Base-by-base conservation (phyloP, 331 rosid genomes). In the Saraca asoca region DNA sequence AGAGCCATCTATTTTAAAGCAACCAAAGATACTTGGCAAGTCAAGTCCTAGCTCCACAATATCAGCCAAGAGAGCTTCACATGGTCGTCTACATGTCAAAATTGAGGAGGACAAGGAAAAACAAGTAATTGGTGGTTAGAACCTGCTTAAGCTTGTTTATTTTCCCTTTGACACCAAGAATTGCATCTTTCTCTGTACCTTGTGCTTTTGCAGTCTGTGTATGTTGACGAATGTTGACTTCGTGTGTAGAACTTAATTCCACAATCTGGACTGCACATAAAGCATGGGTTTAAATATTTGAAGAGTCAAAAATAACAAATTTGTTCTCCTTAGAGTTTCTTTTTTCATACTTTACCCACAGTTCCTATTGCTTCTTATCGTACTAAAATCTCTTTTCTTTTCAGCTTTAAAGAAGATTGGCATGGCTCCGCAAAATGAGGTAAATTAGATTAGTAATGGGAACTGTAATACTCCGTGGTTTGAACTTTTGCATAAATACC, bases 41-140 rank as follows among this genome's bases (percentile, higher is more conserved):
- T 79, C 82, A 59, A 79, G 54, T 72, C 70, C 88, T 11, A 78
- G 72, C 85, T 71, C 91, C 74, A 51, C 81, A 49, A 29, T 78
- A 60, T 74, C 78, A 16, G 63, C 82, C 59, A 94, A 88, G 80
- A 94, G 91, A 82, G 88, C 79, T 51, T 88, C 95, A 9, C 54
- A 83, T 16, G 83, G 95, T 33, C 76, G 69, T 65, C 71, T 44
- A 16, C 85, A 62, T 73, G 16, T 67, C 68, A 80, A 72, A 72
- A 39, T 13, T 31, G 95, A 67, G 68, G 81, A 69, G 63, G 86
- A 84, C 68, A 83, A 58, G 53, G 68, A 63, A 50, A 88, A 71
- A 79, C 72, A 42, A 49, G 51, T 74, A 77, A 62, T 71, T 66
- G 89, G 97, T 83, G 85, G 85, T 80, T 43, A 77, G 78, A 69